phyloP scores from a whole-genome alignment of 2,329 filamentous ascomycete genomes.

The Aaosphaeria pasadenensis region DNA sequence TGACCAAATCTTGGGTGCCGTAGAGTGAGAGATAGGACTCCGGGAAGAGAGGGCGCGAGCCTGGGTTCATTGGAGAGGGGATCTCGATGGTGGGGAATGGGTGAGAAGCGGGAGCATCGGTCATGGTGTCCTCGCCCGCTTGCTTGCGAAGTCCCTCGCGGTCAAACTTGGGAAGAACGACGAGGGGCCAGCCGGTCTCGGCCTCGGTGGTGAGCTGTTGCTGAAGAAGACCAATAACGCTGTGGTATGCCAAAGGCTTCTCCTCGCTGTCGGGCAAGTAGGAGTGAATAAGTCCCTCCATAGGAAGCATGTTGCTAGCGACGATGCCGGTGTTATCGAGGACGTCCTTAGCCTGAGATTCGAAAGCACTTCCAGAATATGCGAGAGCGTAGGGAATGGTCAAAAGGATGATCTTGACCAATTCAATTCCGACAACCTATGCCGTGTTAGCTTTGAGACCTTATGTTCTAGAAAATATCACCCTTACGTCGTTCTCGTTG shows the following conservation, averaged over 20 bases:
- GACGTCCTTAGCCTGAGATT: conserved; percentile 70
- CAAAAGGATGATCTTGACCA: conserved; percentile 94
- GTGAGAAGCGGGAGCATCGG: conserved; percentile 60
- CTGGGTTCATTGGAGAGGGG: conserved; percentile 71
- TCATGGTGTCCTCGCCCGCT: conserved; percentile 60
- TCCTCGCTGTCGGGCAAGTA: conserved; percentile 65
- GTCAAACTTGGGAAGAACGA: conserved; percentile 58
- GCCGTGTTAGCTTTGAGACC: too few relatives aligned
- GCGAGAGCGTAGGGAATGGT: conserved; percentile 84
- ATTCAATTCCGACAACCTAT: conserved; percentile 67
- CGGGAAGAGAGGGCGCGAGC: conserved; percentile 76
- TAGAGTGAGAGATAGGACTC: conserved; percentile 96
- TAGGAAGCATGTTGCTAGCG: conserved; percentile 78
- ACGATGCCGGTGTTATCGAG: conserved; percentile 96
- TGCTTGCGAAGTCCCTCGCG: conserved; percentile 50
- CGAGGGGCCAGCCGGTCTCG: conserved; percentile 69
- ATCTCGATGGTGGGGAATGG: conserved; percentile 72
- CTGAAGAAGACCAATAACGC: conserved; percentile 77
- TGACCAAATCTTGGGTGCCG: conserved; percentile 78
- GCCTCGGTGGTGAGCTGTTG: conserved; percentile 80
- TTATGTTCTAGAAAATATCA: conserved; percentile 9
- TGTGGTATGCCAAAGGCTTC: conserved; percentile 63
- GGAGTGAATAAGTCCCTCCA: conserved; percentile 84
- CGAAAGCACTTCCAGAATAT: conserved; percentile 36
- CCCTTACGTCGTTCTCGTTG: conserved; percentile 82